phyloP scores from a whole-genome alignment of 768 basidiomycete species.

The Termitomyces titanicus region DNA sequence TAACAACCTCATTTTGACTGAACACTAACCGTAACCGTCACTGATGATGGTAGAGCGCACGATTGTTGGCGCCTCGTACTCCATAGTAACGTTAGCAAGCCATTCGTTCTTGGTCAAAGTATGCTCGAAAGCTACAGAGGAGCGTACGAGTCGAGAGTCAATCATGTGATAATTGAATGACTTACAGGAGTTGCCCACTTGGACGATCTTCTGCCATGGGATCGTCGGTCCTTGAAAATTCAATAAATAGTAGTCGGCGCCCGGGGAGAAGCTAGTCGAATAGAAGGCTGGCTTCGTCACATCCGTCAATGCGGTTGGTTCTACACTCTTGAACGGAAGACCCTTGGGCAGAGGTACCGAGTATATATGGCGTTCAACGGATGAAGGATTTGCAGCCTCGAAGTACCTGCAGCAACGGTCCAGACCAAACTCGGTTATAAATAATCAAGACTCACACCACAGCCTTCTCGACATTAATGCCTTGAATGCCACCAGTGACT shows the following conservation, averaged over 20 bases:
- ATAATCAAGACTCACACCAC: slow-evolving; percentile 56
- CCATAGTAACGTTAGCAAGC: slow-evolving; percentile 58
- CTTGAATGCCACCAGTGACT: slow-evolving; percentile 70
- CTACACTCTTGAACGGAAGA: slow-evolving; percentile 28
- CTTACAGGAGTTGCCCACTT: slow-evolving; percentile 43
- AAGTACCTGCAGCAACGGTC: slow-evolving; percentile 65
- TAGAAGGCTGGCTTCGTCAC: slow-evolving; percentile 53
- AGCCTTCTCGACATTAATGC: slow-evolving; percentile 63
- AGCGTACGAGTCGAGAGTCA: not conserved
- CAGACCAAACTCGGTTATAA: slow-evolving; percentile 10
- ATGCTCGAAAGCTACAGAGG: slow-evolving; percentile 53
- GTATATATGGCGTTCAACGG: slow-evolving; percentile 82
- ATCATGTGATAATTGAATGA: not conserved
- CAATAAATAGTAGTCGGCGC: slow-evolving; percentile 80
- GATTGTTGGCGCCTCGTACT: slow-evolving; percentile 72
- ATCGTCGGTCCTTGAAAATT: slow-evolving; percentile 76
- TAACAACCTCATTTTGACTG: slow-evolving; percentile 7
- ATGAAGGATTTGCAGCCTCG: slow-evolving; percentile 77
- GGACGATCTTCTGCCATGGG: slow-evolving; percentile 83
- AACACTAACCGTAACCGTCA: slow-evolving; percentile 71
- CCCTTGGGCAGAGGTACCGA: slow-evolving; percentile 66
- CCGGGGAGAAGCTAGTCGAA: slow-evolving; percentile 74
- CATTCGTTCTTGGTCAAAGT: slow-evolving; percentile 67
- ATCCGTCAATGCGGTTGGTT: slow-evolving; percentile 53
- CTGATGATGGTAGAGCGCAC: slow-evolving; percentile 68